Evolutionary conservation across 371 early-diverging fungal species (phyloP).

Genomic region (Mortierella sp.): DNA sequence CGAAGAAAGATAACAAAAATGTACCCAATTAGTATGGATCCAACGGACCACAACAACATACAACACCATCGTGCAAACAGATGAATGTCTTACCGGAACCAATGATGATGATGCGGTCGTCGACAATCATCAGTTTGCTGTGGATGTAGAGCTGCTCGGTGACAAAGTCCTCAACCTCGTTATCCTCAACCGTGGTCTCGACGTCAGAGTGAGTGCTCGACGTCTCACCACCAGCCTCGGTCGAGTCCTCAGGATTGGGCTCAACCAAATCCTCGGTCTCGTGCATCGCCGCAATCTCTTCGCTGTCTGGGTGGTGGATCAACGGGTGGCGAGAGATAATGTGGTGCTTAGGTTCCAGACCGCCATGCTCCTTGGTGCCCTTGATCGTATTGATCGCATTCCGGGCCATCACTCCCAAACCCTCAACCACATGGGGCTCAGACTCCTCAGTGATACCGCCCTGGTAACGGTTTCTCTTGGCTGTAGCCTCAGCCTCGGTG

Average conservation of each 20-base stretch:
- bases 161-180: conserved; percentile 67
- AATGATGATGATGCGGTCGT: conserved; percentile 85
- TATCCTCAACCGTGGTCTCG: conserved; percentile 26
- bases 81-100: conserved; percentile 73
- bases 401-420: conserved; percentile 21
- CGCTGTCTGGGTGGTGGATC: background rate
- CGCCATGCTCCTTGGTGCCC: conserved; percentile 26
- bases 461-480: conserved; percentile 13
- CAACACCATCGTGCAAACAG: background rate
- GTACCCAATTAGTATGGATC: background rate
- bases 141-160: conserved; percentile 93
- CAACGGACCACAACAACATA: background rate
- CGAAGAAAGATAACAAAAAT: conserved; percentile 1
- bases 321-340: conserved; percentile 11
- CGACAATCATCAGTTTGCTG: conserved; percentile 93
- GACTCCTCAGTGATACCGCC: conserved; percentile 8
- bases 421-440: conserved; percentile 29
- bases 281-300: conserved; percentile 1
- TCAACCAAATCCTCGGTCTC: conserved; percentile 36
- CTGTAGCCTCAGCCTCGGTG: conserved; percentile 12
- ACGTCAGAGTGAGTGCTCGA: conserved; percentile 18
- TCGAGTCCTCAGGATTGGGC: conserved; percentile 13
- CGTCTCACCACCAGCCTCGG: background rate
- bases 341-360: conserved; percentile 21
- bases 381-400: conserved; percentile 11